phyloP scores from a whole-genome alignment of 257 asterid species.

The Voacanga thouarsii region DNA sequence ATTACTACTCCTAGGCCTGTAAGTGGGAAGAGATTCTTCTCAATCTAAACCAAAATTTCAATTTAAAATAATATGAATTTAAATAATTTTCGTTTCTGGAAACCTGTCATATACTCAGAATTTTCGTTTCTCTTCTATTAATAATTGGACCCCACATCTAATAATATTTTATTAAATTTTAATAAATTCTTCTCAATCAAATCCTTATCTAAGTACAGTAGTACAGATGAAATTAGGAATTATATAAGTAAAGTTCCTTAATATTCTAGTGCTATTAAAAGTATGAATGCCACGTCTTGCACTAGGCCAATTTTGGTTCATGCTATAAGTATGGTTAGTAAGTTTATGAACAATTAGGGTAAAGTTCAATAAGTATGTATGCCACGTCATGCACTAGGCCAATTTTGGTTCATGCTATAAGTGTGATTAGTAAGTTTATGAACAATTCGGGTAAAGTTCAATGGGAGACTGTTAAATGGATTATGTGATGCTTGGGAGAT shows the following conservation, averaged over 20 bases:
- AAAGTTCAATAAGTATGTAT: background rate
- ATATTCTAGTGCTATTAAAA: background rate
- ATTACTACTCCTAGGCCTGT: no score
- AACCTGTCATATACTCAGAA: no score
- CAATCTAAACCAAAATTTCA: no score
- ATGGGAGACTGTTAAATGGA: background rate
- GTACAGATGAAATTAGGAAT: background rate
- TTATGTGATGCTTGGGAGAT: background rate
- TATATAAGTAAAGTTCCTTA: background rate
- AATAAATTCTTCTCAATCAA: no score
- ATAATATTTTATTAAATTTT: no score
- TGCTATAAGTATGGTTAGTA: background rate
- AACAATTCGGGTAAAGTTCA: background rate
- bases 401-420: background rate
- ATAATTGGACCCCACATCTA: no score
- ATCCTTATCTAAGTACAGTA: no score
- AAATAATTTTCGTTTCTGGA: no score
- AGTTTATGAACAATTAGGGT: background rate
- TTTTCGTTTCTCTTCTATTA: no score
- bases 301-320: background rate
- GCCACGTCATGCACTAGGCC: no score
- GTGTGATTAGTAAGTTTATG: background rate
- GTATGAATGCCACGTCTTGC: background rate
- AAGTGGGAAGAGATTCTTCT: no score
- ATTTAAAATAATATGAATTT: no score